phyloP scores from a whole-genome alignment of 768 basidiomycete genomes.

The Vararia minispora region DNA sequence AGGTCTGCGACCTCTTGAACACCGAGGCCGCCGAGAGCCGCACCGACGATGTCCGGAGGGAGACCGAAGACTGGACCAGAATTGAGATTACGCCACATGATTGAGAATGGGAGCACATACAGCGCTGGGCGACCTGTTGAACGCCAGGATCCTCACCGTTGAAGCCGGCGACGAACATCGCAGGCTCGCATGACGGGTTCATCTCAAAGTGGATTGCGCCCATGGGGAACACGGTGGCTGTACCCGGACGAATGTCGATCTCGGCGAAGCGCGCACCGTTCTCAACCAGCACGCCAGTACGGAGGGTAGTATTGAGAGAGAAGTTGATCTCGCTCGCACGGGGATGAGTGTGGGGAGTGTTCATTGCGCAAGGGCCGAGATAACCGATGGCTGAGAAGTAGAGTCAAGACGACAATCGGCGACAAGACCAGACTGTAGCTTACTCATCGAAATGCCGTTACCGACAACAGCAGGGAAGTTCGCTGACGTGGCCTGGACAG shows the following conservation, averaged over 20 bases:
- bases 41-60: conserved; percentile 19
- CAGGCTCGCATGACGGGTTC: conserved; percentile 19
- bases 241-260: conserved; percentile 15
- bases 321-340: conserved; percentile 25
- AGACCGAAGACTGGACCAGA: conserved; percentile 17
- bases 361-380: conserved; percentile 22
- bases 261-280: conserved; percentile 20
- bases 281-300: conserved; percentile 18
- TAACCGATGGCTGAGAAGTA: conserved; percentile 13
- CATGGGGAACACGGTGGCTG: conserved; percentile 17
- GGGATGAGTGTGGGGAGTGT: conserved; percentile 26
- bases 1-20: conserved; percentile 18
- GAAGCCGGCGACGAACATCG: conserved; percentile 19
- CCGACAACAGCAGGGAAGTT: conserved; percentile 21
- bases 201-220: conserved; percentile 21
- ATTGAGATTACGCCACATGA: neutral
- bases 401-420: neutral
- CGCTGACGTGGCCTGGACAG: conserved; percentile 15
- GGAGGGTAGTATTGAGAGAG: conserved; percentile 19
- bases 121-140: conserved; percentile 17
- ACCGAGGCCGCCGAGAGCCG: conserved; percentile 20
- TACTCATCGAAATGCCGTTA: conserved; percentile 12
- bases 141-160: conserved; percentile 20
- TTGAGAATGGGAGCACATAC: conserved; percentile 10
- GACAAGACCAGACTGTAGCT: neutral